Conservation (phyloP, 805 yeast genomes). For the Kazachstania africana region DNA sequence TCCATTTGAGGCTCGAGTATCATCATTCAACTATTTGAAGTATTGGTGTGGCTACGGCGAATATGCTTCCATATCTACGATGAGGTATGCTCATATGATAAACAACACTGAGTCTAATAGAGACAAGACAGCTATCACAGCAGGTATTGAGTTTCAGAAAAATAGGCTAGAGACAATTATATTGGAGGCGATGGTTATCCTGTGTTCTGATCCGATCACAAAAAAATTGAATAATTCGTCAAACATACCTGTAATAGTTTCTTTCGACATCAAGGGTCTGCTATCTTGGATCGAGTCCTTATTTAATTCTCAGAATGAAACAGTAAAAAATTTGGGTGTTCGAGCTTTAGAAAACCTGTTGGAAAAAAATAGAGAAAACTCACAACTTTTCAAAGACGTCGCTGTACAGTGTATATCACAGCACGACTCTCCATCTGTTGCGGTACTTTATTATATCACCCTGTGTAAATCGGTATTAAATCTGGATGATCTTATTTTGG, state of each 20-base stretch:
- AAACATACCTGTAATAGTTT: conserved; percentile 33
- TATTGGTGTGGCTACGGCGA: conserved; percentile 95
- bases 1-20: conserved; percentile 78
- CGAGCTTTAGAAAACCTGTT: conserved; percentile 62
- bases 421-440: conserved; percentile 36
- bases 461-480: conserved; percentile 53
- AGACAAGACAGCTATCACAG: conserved; percentile 48
- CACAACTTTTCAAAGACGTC: conserved; percentile 43
- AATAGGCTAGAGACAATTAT: conserved; percentile 59
- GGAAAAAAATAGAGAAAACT: conserved; percentile 42
- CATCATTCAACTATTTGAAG: conserved; percentile 69
- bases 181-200: conserved; percentile 71
- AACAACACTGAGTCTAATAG: conserved; percentile 28
- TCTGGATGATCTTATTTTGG: conserved; percentile 36
- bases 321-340: conserved; percentile 50
- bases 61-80: conserved; percentile 44
- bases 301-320: conserved; percentile 45
- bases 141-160: conserved; percentile 64
- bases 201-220: conserved; percentile 65
- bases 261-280: conserved; percentile 60
- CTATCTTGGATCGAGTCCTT: conserved; percentile 75
- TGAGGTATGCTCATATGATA: conserved; percentile 52
- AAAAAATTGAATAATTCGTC: conserved; percentile 16
- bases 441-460: conserved; percentile 60
- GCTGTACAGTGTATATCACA: conserved; percentile 61